Evolutionary conservation across 495 filamentous ascomycete species (phyloP).

Genomic region (Xylaria longipes): DNA sequence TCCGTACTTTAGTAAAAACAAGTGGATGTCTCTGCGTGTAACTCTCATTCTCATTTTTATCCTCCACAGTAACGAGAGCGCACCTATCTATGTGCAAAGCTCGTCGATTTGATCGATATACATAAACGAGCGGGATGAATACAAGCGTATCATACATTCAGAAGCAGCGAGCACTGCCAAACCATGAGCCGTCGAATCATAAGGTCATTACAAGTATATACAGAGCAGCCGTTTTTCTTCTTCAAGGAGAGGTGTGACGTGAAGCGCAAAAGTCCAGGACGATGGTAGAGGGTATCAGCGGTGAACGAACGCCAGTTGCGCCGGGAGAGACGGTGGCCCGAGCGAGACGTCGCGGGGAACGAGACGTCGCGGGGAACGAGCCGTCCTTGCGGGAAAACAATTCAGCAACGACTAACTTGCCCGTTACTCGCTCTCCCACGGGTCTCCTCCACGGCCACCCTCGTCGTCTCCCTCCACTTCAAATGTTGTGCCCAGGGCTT

Average conservation of each 20-base stretch:
- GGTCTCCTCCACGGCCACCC: constrained; percentile 29
- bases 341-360: background rate
- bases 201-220: constrained; percentile 24
- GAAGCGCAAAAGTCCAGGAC: background rate
- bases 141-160: constrained; percentile 11
- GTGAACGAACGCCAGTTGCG: constrained; percentile 5
- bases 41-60: background rate
- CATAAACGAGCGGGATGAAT: constrained; percentile 8
- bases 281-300: constrained; percentile 10
- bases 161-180: background rate
- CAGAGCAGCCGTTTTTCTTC: background rate
- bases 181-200: constrained; percentile 18
- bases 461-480: constrained; percentile 61
- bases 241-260: background rate
- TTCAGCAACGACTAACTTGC: background rate
- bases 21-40: background rate
- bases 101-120: background rate
- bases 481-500: constrained; percentile 81
- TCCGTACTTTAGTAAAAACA: background rate
- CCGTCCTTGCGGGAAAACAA: background rate
- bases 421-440: constrained; percentile 47
- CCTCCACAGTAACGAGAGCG: background rate
- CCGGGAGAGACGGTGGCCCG: background rate
- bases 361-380: background rate
- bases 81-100: background rate